Evolutionary conservation across 208 protist species (phyloP).

Genomic region (Crithidia mellificae): DNA sequence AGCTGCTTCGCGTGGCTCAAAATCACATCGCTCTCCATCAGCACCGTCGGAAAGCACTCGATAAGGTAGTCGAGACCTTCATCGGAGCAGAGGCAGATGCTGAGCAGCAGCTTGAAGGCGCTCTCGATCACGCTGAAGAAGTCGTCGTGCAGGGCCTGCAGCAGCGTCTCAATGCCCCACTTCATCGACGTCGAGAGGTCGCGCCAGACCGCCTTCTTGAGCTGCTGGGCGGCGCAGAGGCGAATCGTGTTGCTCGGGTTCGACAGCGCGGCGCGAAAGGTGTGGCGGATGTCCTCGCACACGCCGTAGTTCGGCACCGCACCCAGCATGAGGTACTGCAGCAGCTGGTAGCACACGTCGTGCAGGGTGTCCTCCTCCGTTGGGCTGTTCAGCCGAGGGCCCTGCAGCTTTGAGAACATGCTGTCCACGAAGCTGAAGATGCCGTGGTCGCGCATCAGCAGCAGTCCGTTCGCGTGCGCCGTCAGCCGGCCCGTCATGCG

Average conservation of each 20-base stretch:
- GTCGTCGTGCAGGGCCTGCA: conserved; percentile 78
- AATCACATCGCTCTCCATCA: conserved; percentile 87
- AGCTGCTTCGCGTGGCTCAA: conserved; percentile 67
- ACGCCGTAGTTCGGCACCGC: conserved; percentile 90
- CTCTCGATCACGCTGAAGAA: conserved; percentile 77
- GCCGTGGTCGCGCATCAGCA: conserved; percentile 74
- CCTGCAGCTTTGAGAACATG: conserved; percentile 68
- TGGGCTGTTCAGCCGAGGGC: conserved; percentile 42
- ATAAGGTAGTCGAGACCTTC: conserved; percentile 88
- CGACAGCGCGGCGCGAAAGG: conserved; percentile 59
- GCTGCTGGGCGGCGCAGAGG: conserved; percentile 75
- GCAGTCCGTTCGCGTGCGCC: conserved; percentile 76
- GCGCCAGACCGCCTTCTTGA: conserved; percentile 78
- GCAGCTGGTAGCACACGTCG: conserved; percentile 76
- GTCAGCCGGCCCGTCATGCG: conserved; percentile 79
- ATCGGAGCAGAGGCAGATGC: conserved; percentile 83
- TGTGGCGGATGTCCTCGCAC: conserved; percentile 84
- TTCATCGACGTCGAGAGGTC: conserved; percentile 86
- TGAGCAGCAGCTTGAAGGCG: conserved; percentile 82
- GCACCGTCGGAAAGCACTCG: conserved; percentile 70
- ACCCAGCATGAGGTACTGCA: conserved; percentile 77
- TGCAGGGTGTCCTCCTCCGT: conserved; percentile 56
- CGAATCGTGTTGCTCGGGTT: conserved; percentile 72
- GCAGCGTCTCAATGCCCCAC: conserved; percentile 85
- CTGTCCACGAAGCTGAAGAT: conserved; percentile 71